Base-by-base conservation (phyloP, 225 moss, liverwort and hornwort species). In the Marchantia paleacea region DNA sequence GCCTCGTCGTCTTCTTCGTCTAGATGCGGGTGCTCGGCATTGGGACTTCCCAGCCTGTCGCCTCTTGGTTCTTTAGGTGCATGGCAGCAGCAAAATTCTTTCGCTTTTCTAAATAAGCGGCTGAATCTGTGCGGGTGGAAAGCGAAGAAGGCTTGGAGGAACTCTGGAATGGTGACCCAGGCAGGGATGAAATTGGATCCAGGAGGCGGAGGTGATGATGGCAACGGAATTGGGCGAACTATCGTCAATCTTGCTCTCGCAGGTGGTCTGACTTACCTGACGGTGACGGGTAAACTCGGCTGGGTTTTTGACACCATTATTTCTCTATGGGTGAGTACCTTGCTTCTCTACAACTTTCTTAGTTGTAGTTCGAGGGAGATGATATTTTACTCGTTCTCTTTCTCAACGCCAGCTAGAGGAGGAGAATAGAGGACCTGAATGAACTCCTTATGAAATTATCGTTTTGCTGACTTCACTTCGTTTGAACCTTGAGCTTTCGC, bases 291-390 rank as follows among this genome's bases (percentile, higher is more conserved):
- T 58, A 95, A 95, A 85, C 95, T 99, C 22, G 99, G 99, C 48
- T 99, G 94, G 99, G 78, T 99, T 53, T 95, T 99, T 79, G 95
- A 99, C 85, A 93, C 99, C 25, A 84, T 99, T 62, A 73, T 99
- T 67, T 99, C 99, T 82, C 92, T 99, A 26, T 99, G 99, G 99
- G 99, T 95, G 82, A 84, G 92, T 78, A 31, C 57, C 19, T 57
- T 57, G 57, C 57, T 12, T 57, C 39, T 39, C 39, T 2, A 39
- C 39, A 5, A 39, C 39, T 39, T 39, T 39, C 39, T 39, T 39
- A 39, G 39, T 39, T 39, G 14, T 29, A 68, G 0, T 68, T 68
- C 24, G 62, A 24, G 62, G 7, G 22, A 24, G 62, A 62, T 24
- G 6, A 24, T 24, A 8, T 29, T 68, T 68, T 14, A 2, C 12